These are phyloP conservation scores for Lactarius vividus DNA, from an alignment of 768 basidiomycete species.

Conservation along the genomic window DNA sequence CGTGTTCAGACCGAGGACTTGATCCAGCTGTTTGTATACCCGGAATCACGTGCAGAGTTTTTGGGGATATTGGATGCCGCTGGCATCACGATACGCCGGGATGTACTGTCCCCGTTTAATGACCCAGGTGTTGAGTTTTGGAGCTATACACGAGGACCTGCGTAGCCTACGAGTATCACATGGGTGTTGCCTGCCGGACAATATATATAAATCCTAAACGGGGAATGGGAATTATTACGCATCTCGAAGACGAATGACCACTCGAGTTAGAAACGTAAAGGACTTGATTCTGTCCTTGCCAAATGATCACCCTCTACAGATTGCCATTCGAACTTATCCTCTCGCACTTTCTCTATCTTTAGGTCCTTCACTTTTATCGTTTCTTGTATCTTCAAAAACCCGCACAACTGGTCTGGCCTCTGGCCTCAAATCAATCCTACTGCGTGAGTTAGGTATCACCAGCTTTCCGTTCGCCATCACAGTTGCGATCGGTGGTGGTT, in stretches of 20 bases:
- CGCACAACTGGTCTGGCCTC: constrained; percentile 29
- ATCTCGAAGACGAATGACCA: not conserved
- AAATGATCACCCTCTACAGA: constrained; percentile 49
- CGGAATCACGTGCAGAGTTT: constrained; percentile 71
- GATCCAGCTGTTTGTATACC: constrained; percentile 62
- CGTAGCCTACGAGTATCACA: not conserved
- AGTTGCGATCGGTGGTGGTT: constrained; percentile 61
- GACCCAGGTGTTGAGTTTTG: constrained; percentile 53
- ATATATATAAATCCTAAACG: constrained; percentile 11
- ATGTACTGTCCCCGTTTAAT: constrained; percentile 34
- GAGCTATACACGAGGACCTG: constrained; percentile 47
- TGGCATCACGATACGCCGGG: constrained; percentile 35
- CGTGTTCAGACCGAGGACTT: constrained; percentile 51
- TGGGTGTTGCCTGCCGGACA: not conserved
- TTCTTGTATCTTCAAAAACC: constrained; percentile 39
- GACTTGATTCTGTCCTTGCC: constrained; percentile 23
- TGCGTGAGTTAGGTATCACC: constrained; percentile 54
- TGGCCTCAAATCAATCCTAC: constrained; percentile 42
- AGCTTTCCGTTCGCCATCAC: constrained; percentile 73
- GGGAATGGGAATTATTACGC: not conserved
- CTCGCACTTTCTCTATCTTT: constrained; percentile 64
- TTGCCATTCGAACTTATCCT: constrained; percentile 65
- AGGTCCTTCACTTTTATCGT: constrained; percentile 60
- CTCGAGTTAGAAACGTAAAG: not conserved
- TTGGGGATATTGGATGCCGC: constrained; percentile 47